These are phyloP conservation scores for Nemania bipapillata DNA, from an alignment of 2,329 filamentous ascomycete genomes.

Conservation along the genomic window DNA sequence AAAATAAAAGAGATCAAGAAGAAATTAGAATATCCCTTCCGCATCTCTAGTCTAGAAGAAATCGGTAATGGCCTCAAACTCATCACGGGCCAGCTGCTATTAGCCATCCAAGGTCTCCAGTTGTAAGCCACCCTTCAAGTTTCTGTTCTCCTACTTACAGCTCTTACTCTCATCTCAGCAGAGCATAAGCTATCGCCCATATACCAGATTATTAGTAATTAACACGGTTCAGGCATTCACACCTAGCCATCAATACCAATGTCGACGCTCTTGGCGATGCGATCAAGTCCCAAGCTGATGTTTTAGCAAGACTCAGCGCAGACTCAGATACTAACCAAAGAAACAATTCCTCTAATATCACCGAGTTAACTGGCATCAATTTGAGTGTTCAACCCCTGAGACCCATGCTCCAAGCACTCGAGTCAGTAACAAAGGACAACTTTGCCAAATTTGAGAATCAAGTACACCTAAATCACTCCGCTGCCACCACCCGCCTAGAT, in stretches of 20 bases:
- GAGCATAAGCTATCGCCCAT: background rate
- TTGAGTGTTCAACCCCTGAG: conserved; percentile 5
- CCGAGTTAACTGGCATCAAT: conserved; percentile 4
- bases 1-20: conserved; percentile 31
- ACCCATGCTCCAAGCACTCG: background rate
- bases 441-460: conserved; percentile 5
- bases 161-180: background rate
- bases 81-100: conserved; percentile 5
- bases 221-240: background rate
- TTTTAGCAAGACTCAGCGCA: conserved; percentile 1
- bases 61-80: conserved; percentile 18
- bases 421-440: background rate
- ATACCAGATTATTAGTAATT: background rate
- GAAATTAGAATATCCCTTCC: conserved; percentile 25
- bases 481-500: background rate
- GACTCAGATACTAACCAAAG: background rate
- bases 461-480: background rate
- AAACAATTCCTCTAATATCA: background rate
- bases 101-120: conserved; percentile 25
- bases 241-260: background rate
- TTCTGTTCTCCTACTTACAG: background rate
- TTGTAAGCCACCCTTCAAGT: conserved; percentile 17
- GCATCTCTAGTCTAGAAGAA: conserved; percentile 10
- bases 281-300: background rate
- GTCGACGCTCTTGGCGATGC: background rate